phyloP scores from a whole-genome alignment of 1,284 basidiomycete genomes.

The Pseudozyma sp. region DNA sequence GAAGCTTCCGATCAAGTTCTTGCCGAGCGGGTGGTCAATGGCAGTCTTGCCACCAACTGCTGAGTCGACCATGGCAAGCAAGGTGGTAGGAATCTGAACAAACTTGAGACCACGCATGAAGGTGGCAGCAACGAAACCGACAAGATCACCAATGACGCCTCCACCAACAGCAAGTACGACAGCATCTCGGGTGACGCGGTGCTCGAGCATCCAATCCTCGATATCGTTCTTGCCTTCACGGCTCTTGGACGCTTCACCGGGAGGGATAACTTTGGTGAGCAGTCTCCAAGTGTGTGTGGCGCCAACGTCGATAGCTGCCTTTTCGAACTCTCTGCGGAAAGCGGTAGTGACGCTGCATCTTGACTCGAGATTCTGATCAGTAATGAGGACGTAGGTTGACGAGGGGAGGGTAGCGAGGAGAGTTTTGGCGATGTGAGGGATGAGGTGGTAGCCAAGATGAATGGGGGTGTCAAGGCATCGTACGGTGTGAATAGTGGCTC shows the following conservation, averaged over 20 bases:
- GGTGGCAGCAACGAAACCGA: slow-evolving; percentile 97
- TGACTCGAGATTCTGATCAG: slow-evolving; percentile 84
- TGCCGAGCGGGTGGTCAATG: slow-evolving; percentile 94
- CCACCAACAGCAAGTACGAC: slow-evolving; percentile 94
- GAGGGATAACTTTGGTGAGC: slow-evolving; percentile 82
- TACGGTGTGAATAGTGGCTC: slow-evolving; percentile 62
- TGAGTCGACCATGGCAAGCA: slow-evolving; percentile 98
- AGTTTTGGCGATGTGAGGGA: slow-evolving; percentile 74
- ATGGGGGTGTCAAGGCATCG: slow-evolving; percentile 63
- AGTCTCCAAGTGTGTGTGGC: slow-evolving; percentile 74
- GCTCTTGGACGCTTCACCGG: slow-evolving; percentile 92
- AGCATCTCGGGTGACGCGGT: slow-evolving; percentile 91
- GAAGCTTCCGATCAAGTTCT: slow-evolving; percentile 98
- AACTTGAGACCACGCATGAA: slow-evolving; percentile 81
- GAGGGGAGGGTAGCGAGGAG: slow-evolving; percentile 79
- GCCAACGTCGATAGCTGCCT: slow-evolving; percentile 62
- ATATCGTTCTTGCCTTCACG: slow-evolving; percentile 91
- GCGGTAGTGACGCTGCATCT: slow-evolving; percentile 69
- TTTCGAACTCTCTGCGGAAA: slow-evolving; percentile 48
- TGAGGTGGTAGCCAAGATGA: slow-evolving; percentile 67
- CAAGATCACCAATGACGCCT: slow-evolving; percentile 92
- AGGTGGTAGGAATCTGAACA: slow-evolving; percentile 94
- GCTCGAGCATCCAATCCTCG: slow-evolving; percentile 90
- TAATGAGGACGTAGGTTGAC: slow-evolving; percentile 91
- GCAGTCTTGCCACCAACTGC: slow-evolving; percentile 98